These are phyloP conservation scores for Cryphonectria carpinicola DNA, from an alignment of 2,329 filamentous ascomycete genomes.

Conservation along the genomic window DNA sequence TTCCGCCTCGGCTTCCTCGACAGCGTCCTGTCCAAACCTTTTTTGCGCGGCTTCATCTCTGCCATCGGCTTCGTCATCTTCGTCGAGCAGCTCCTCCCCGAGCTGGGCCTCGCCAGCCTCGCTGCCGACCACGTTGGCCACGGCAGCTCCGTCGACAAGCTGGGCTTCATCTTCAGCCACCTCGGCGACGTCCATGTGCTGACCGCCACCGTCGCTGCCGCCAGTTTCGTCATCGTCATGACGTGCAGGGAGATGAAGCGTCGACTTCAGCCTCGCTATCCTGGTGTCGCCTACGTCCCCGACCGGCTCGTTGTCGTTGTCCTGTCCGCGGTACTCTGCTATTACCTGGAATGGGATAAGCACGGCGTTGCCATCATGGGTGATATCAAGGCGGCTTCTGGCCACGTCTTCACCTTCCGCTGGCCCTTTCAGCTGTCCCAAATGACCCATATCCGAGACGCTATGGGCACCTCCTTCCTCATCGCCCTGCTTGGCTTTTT, in stretches of 20 bases:
- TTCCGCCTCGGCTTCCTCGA: slow-evolving; percentile 90
- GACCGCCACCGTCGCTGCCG: slow-evolving; percentile 75
- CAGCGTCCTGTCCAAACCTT: slow-evolving; percentile 89
- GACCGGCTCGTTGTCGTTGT: slow-evolving; percentile 92
- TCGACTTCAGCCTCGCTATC: slow-evolving; percentile 76
- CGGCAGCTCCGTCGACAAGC: slow-evolving; percentile 84
- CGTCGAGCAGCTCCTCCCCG: slow-evolving; percentile 90
- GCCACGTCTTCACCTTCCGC: slow-evolving; percentile 76
- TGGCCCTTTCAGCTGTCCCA: slow-evolving; percentile 82
- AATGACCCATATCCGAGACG: slow-evolving; percentile 80
- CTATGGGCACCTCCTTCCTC: slow-evolving; percentile 88
- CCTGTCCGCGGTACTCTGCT: slow-evolving; percentile 78
- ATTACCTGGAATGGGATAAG: slow-evolving; percentile 75
- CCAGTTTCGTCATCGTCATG: slow-evolving; percentile 88
- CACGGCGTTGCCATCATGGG: slow-evolving; percentile 84
- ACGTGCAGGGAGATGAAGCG: slow-evolving; percentile 84
- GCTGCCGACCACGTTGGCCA: slow-evolving; percentile 72
- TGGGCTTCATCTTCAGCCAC: slow-evolving; percentile 77
- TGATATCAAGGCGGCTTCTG: slow-evolving; percentile 73
- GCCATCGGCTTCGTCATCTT: slow-evolving; percentile 96
- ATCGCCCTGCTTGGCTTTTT: slow-evolving; percentile 98
- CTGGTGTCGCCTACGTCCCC: slow-evolving; percentile 82
- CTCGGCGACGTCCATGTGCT: slow-evolving; percentile 69
- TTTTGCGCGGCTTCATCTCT: slow-evolving; percentile 93
- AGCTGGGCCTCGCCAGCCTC: slow-evolving; percentile 74